These are phyloP conservation scores for Cucurbita pepo DNA, from an alignment of 306 rosid species.

Conservation along the genomic window DNA sequence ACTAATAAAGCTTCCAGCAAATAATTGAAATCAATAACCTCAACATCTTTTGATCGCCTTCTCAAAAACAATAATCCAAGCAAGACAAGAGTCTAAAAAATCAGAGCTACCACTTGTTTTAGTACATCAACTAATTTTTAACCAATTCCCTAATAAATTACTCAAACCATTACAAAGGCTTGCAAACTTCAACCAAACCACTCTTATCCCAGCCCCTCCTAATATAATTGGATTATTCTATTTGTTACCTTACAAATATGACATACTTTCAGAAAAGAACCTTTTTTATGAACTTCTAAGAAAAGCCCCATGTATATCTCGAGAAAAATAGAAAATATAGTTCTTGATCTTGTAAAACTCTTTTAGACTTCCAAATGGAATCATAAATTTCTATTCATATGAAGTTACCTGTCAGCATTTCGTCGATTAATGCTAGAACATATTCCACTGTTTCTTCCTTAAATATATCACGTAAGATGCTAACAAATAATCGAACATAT, in stretches of 20 bases:
- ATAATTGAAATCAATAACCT: too few species aligned
- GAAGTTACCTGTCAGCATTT: conserved; percentile 67
- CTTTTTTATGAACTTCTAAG: neutral
- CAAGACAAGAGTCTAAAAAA: too few species aligned
- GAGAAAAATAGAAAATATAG: too few species aligned
- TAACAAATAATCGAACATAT: conserved; percentile 68
- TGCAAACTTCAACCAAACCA: neutral
- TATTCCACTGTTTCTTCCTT: conserved; percentile 94
- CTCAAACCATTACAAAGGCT: neutral
- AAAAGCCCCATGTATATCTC: neutral
- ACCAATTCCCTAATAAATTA: neutral
- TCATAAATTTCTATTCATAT: neutral
- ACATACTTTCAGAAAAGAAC: neutral
- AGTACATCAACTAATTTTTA: too few species aligned
- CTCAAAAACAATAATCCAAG: too few species aligned
- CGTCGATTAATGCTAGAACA: conserved; percentile 75
- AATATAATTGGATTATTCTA: neutral
- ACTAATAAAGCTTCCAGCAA: too few species aligned
- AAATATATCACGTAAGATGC: conserved; percentile 64
- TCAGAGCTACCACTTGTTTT: too few species aligned
- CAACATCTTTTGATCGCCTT: too few species aligned
- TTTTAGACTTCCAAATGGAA: neutral
- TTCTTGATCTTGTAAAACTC: too few species aligned
- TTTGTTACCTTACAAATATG: neutral
- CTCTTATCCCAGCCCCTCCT: neutral